Percentiles rank a stretch among this genome's conserved stretches.
These are phyloP conservation scores for Phytopythium delawarense DNA, from an alignment of 352 stramenopile species.

Conservation along the genomic window DNA sequence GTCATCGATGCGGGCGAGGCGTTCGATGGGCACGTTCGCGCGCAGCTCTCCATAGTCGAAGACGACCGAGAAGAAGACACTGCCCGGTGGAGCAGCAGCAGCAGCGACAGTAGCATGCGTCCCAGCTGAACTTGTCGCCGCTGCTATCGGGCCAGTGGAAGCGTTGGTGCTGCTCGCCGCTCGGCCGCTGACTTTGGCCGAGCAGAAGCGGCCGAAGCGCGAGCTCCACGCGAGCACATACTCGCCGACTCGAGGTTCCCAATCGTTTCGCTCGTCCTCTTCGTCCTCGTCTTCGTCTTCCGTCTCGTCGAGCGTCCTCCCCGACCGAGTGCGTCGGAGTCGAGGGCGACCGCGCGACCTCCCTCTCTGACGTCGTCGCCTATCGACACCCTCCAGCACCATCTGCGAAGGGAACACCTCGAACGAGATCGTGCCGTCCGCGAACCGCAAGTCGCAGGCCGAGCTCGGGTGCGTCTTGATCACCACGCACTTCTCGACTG, in stretches of 20 bases:
- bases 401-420: conserved; percentile 79
- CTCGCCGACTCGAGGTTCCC: conserved; percentile 26
- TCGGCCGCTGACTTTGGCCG: conserved; percentile 31
- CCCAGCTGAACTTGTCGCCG: background rate
- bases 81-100: conserved; percentile 3
- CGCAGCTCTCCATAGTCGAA: conserved; percentile 75
- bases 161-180: background rate
- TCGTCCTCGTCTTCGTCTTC: conserved; percentile 6
- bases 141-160: background rate
- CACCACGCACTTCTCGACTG: conserved; percentile 64
- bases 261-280: background rate
- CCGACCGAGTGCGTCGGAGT: background rate
- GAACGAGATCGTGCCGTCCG: conserved; percentile 73
- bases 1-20: conserved; percentile 52
- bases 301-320: background rate
- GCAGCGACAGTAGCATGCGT: conserved; percentile 4
- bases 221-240: conserved; percentile 74
- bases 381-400: conserved; percentile 37
- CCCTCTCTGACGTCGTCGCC: background rate
- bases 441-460: conserved; percentile 68
- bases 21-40: conserved; percentile 38
- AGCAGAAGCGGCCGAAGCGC: conserved; percentile 65
- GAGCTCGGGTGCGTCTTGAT: conserved; percentile 58
- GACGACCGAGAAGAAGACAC: conserved; percentile 41
- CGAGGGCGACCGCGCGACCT: background rate